These are phyloP conservation scores for Xylariaceae sp. DNA, from an alignment of 2,329 filamentous ascomycete species.

Conservation along the genomic window DNA sequence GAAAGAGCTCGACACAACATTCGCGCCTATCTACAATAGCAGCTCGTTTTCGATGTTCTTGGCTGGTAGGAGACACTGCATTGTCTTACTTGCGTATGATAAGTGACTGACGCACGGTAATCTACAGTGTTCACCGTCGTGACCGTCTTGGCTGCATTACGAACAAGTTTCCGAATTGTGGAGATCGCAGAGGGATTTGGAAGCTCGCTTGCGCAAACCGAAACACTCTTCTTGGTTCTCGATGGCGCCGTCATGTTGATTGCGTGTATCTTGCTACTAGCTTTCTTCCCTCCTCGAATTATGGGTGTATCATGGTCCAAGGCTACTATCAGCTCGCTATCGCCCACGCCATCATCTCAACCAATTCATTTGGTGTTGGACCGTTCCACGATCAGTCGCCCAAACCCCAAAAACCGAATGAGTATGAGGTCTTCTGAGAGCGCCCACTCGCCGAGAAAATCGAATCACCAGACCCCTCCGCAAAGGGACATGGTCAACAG, in stretches of 20 bases:
- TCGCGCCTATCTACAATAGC: constrained; percentile 39
- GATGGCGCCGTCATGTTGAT: constrained; percentile 28
- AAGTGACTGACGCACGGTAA: constrained; percentile 1
- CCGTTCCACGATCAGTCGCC: constrained; percentile 18
- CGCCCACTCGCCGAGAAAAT: constrained; percentile 13
- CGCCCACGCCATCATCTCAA: constrained; percentile 17
- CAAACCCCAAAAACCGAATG: constrained; percentile 18
- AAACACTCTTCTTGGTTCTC: constrained; percentile 27
- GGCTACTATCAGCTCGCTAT: constrained; percentile 9
- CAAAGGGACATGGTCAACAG: constrained; percentile 29
- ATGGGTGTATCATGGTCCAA: constrained; percentile 22
- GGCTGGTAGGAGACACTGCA: constrained; percentile 35
- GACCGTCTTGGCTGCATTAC: constrained; percentile 22
- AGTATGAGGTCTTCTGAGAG: constrained; percentile 16
- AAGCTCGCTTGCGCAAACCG: constrained; percentile 25
- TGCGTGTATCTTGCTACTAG: constrained; percentile 21
- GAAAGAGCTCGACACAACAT: constrained; percentile 36
- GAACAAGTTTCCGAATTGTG: constrained; percentile 29
- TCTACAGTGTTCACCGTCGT: constrained; percentile 22
- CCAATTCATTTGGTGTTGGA: constrained; percentile 18
- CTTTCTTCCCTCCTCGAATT: constrained; percentile 27
- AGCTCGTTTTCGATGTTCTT: constrained; percentile 41
- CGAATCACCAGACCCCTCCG: constrained; percentile 10
- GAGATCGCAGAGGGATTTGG: constrained; percentile 23
- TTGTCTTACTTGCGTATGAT: background rate